Evolutionary conservation across 129 eudicot genomes (phyloP).

Genomic region (Lonicera japonica): DNA sequence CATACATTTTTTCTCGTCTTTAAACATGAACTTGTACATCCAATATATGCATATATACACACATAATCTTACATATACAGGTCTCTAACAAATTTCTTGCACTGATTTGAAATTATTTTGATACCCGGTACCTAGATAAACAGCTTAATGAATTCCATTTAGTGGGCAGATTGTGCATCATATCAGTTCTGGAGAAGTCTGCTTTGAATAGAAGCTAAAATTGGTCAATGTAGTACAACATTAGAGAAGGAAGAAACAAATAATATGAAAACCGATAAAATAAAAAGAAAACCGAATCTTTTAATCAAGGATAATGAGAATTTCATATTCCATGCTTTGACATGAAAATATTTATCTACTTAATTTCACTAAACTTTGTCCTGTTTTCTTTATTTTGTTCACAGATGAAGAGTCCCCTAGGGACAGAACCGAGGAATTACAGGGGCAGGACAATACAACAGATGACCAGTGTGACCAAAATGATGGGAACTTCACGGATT

Average conservation of each 20-base stretch:
- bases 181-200: too few relatives aligned
- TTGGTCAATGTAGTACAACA: slow-evolving; percentile 12
- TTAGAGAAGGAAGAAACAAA: background rate
- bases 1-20: too few relatives aligned
- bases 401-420: slow-evolving; percentile 57
- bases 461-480: slow-evolving; percentile 29
- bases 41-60: too few relatives aligned
- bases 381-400: background rate
- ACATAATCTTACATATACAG: background rate
- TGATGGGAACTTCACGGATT: slow-evolving; percentile 19
- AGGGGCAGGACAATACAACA: slow-evolving; percentile 25
- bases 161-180: too few relatives aligned
- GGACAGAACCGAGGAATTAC: slow-evolving; percentile 50
- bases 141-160: too few relatives aligned
- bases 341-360: too few relatives aligned
- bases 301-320: background rate
- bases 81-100: background rate
- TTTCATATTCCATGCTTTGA: too few relatives aligned
- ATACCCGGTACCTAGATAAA: background rate
- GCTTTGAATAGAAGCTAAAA: too few relatives aligned
- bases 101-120: background rate
- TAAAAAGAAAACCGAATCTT: background rate
- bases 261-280: too few relatives aligned
- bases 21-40: background rate
- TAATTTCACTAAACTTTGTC: slow-evolving; percentile 7